Conservation (phyloP, 768 basidiomycete genomes). For the Lactarius psammicola region DNA sequence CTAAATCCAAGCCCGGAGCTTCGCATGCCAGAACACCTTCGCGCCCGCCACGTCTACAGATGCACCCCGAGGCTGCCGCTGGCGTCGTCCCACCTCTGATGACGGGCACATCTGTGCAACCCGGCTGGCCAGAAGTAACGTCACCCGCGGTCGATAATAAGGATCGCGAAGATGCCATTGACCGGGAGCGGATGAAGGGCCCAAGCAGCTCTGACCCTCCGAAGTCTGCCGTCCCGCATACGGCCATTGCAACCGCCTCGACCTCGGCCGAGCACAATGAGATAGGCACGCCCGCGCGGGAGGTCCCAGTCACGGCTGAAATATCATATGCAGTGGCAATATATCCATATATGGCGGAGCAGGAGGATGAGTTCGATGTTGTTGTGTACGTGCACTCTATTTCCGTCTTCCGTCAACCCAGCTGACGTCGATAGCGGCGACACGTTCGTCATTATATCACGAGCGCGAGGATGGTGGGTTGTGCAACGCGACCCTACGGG, state of each 20-base stretch:
- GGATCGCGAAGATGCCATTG: slow-evolving; percentile 43
- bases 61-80: slow-evolving; percentile 53
- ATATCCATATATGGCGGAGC: slow-evolving; percentile 98
- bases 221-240: slow-evolving; percentile 41
- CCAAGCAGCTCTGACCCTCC: slow-evolving; percentile 27
- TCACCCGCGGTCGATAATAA: slow-evolving; percentile 57
- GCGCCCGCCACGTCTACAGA: slow-evolving; percentile 69
- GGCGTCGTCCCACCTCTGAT: slow-evolving; percentile 46
- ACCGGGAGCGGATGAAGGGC: slow-evolving; percentile 23
- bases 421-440: slow-evolving; percentile 59
- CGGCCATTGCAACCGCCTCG: slow-evolving; percentile 27
- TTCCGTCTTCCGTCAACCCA: slow-evolving; percentile 20
- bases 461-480: slow-evolving; percentile 99
- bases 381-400: slow-evolving; percentile 66
- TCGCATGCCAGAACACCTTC: slow-evolving; percentile 37
- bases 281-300: slow-evolving; percentile 32
- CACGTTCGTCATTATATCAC: slow-evolving; percentile 88
- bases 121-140: slow-evolving; percentile 73
- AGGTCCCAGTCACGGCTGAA: slow-evolving; percentile 42
- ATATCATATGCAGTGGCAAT: slow-evolving; percentile 96
- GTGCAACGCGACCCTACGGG: slow-evolving; percentile 93
- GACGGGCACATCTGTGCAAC: slow-evolving; percentile 56
- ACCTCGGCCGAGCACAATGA: slow-evolving; percentile 30
- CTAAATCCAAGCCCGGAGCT: slow-evolving; percentile 39
- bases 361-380: slow-evolving; percentile 98